Base-by-base conservation (phyloP, 768 basidiomycete species). In the Suillus weaverae region DNA sequence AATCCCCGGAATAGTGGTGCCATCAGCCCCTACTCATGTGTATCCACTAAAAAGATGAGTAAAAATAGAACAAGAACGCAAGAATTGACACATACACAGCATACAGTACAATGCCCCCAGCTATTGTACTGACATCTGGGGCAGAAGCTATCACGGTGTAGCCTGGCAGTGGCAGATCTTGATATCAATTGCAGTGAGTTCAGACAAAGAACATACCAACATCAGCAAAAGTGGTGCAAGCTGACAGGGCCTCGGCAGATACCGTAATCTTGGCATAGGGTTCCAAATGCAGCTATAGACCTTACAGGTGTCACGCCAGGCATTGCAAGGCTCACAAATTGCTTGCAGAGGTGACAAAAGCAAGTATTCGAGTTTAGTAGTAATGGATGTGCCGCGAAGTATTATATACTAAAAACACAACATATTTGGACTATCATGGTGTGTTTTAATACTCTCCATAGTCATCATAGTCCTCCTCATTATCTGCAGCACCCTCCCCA, bases 61-160 rank as follows among this genome's bases (percentile, higher is more conserved):
- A 71, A 63, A 69, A 48, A 75, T n/a, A 41, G 46, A 56, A 22
- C 43, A 59, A 41, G 38, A 14, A 59, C 26, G 62, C 18, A 66
- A 18, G 16, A 5, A 32, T 32, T 39, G 62, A 64, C 16, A 72
- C 81, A 56, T 71, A 85, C 84, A 86, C 74, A 26, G 86, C 80
- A 65, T 88, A 88, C 38, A 89, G 66, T 35, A 89, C 74, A 63
- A 87, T 85, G 46, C 87, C 86, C 16, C 79, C 85, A 0, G 81
- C 84, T 7, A 88, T 74, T 3, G 80, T 73, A 56, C 78, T 68
- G 20, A 85, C 77, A 61, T 73, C 81, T 8, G 78, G 74, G 1
- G 85, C 80, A 4, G 84, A 82, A 8, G 85, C 85, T 36, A 87
- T 86, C 38, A 86, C 76, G 59, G 80, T 80, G 64, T 87, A 85